Evolutionary conservation across 2,329 filamentous ascomycete species (phyloP), one percentile per base, ranked within the genome.

Genomic region (Diaporthe citriasiana): DNA sequence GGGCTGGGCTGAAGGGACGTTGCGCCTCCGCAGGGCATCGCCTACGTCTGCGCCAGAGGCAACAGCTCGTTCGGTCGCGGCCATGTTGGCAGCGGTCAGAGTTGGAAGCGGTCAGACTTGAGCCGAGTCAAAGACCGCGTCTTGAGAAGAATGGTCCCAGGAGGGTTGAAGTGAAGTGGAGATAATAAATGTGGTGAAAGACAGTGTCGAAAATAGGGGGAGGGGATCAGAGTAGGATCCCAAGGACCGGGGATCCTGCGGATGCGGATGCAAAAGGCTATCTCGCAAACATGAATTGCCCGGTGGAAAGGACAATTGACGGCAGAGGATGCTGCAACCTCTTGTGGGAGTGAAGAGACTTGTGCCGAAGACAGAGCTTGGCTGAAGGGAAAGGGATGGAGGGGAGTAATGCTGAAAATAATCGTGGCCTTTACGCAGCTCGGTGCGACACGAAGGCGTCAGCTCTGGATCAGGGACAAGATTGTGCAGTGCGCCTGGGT

Each of bases 31-130:
- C 76, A 89, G 85, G 77, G 87, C 86, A 78, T 91, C 88, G 79
- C 85, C 86, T 73, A 87, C 82, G 78, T 92, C 89, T 79, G 88
- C 87, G 83, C 91, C 91, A 51, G 91, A 90, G 82, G 88, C 89
- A 82, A 88, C 84, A 79, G 87, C 86, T 83, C 86, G 88, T 73
- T 87, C 85, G 80, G 70, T 74, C 59, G 86, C 84, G 79, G 88
- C 87, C 89, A 91, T 91, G 79, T 71, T 79, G 59, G 57, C 19
- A 13, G 45, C 38, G 19, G 40, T 55, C 51, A 25, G 66, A 40
- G 8, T 6, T 27, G 59, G 57, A 15, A 13, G 45, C 38, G 19
- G 40, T 55, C 51, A 25, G 66, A 40, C 4, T 6, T 27, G 27
- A 66, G 45, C 19, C 30, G 13, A 35, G 17, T 57, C 35, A 60